A percentile compares a stretch with the other conserved stretches of the same genome.
Conservation (phyloP, 768 basidiomycete genomes). For the Collybiopsis luxurians region DNA sequence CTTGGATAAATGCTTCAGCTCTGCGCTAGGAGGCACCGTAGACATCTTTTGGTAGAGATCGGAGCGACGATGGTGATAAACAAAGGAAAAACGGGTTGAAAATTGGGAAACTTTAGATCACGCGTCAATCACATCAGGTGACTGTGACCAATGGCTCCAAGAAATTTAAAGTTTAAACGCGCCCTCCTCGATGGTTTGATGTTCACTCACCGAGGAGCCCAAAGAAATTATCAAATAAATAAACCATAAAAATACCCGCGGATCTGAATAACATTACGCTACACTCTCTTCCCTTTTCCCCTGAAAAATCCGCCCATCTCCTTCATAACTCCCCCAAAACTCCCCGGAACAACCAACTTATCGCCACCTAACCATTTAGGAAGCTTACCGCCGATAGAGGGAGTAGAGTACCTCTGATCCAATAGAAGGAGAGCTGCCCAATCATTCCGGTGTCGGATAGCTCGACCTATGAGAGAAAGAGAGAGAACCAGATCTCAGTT, state of each 20-base stretch:
- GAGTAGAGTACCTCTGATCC: conserved; percentile 75
- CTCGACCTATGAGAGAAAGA: conserved; percentile 58
- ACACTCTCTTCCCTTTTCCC: conserved; percentile 34
- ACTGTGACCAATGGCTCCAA: too few species aligned
- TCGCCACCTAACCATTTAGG: conserved; percentile 85
- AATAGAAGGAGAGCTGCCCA: conserved; percentile 91
- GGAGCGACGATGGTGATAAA: too few species aligned
- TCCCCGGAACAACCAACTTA: conserved; percentile 47
- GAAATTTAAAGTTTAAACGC: too few species aligned
- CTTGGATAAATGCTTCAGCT: too few species aligned
- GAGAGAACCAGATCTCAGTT: neutral
- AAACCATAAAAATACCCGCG: conserved; percentile 17
- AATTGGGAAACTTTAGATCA: too few species aligned
- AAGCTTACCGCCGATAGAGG: conserved; percentile 73
- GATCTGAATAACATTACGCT: neutral
- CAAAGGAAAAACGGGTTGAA: too few species aligned
- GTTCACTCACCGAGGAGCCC: too few species aligned
- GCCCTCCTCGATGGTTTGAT: too few species aligned
- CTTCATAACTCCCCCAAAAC: conserved; percentile 71
- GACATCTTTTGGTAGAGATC: too few species aligned
- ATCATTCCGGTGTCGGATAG: conserved; percentile 87
- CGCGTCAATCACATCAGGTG: too few species aligned
- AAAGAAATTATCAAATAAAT: too few species aligned
- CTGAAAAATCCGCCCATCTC: conserved; percentile 69
- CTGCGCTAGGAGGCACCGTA: too few species aligned